Evolutionary conservation across 2,329 filamentous ascomycete genomes (phyloP).

Genomic region (Monosporascus cannonballus): DNA sequence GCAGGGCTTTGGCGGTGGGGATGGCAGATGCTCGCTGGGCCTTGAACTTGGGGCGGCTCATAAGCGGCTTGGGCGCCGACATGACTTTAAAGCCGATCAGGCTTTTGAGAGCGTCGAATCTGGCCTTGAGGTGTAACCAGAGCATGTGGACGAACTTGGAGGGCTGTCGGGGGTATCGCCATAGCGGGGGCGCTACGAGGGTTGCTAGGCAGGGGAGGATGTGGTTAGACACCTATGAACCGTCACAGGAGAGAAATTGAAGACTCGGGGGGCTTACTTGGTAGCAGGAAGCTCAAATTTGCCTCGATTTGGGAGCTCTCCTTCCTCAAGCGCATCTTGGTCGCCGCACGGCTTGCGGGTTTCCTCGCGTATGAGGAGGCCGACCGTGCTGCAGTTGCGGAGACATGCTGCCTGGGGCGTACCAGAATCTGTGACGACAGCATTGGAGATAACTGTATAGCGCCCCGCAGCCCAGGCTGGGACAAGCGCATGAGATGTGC

Average conservation of each 20-base stretch:
- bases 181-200: constrained; percentile 22
- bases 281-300: constrained; percentile 9
- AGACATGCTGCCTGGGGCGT: constrained; percentile 7
- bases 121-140: constrained; percentile 26
- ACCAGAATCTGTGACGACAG: constrained; percentile 1
- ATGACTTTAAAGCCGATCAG: constrained; percentile 34
- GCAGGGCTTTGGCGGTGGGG: constrained; percentile 52
- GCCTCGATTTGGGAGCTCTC: background rate
- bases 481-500: constrained; percentile 13
- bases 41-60: constrained; percentile 37
- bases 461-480: constrained; percentile 10
- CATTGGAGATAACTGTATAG: background rate
- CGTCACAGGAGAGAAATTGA: background rate
- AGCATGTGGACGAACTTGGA: constrained; percentile 15
- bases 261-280: constrained; percentile 11
- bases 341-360: constrained; percentile 1
- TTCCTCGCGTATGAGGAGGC: background rate
- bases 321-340: background rate
- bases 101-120: constrained; percentile 26
- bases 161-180: constrained; percentile 19
- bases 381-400: constrained; percentile 5
- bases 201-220: constrained; percentile 13
- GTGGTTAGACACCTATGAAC: background rate
- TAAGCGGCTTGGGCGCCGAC: constrained; percentile 37
- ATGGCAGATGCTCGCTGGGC: constrained; percentile 34